Base-by-base conservation (phyloP, 1,139 yeast species). In the Debaryomyces subglobosus region DNA sequence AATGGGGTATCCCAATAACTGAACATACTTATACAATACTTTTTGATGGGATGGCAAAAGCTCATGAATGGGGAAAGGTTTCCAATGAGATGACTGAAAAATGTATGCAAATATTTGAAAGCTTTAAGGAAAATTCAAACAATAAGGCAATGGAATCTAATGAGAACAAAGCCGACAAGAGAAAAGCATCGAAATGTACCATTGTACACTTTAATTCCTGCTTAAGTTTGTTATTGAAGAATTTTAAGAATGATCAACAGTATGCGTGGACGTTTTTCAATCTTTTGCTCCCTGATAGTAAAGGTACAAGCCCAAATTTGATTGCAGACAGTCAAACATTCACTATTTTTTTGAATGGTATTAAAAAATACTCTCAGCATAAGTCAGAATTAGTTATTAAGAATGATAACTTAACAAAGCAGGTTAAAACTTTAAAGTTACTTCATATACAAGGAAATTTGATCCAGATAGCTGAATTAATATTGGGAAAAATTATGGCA, bases 1-100 rank as follows among this genome's bases (percentile, higher is more conserved):
- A 84, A 58, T 80, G 87, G 83, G 79, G 78, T 1, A 75, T 84
- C 16, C 76, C 78, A 1, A 65, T 74, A 4, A 81, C 84, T 55
- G 77, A 79, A 18, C 79, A 80, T 43, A 77, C 87, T 0, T 71
- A 78, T 50, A 78, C 84, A 2, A 78, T 82, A 3, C 58, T 86
- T 4, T 83, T 85, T 52, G 72, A 77, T 49, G 90, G 89, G 0
- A 68, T 84, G 41, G 73, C 86, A 3, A 74, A 77, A 45, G 53
- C 63, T 9, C 60, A 62, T 32, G 59, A 63, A 33, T 72, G 74
- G 74, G 79, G 79, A 1, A 58, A 63, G 40, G 65, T 67, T 0
- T 50, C 63, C 5, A 54, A 57, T 20, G 55, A 51, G 1, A 23
- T 62, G 15, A 60, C 69, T 5, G 59, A 61, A 15, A 63, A 56